Percentiles rank a stretch among this genome's conserved stretches.
These are phyloP conservation scores for Salix purpurea DNA, from an alignment of 345 rosid genomes.

Conservation along the genomic window DNA sequence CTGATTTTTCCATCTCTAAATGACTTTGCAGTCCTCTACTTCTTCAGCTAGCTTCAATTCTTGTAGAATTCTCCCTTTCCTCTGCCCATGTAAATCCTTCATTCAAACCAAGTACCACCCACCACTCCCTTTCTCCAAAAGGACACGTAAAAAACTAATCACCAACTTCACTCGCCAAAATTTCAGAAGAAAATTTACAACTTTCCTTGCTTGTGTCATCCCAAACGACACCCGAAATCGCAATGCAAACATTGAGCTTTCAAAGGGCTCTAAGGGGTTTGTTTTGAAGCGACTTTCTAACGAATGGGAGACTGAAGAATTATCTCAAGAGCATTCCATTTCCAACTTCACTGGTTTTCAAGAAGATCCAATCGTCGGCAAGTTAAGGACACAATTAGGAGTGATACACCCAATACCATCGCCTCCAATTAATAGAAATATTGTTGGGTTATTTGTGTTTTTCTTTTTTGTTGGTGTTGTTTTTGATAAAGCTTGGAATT, in stretches of 20 bases:
- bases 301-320: slow-evolving; percentile 42
- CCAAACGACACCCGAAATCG: slow-evolving; percentile 21
- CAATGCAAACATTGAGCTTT: slow-evolving; percentile 22
- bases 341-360: slow-evolving; percentile 50
- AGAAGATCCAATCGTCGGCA: slow-evolving; percentile 84
- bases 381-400: slow-evolving; percentile 86
- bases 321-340: slow-evolving; percentile 19
- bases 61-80: slow-evolving; percentile 1
- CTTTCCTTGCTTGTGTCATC: slow-evolving; percentile 39
- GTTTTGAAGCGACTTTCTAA: slow-evolving; percentile 39
- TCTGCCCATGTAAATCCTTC: slow-evolving; percentile 38
- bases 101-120: not conserved
- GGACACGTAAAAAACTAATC: slow-evolving; percentile 15
- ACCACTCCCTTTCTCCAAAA: slow-evolving; percentile 4
- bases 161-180: not conserved
- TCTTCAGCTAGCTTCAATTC: slow-evolving; percentile 24
- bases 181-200: slow-evolving; percentile 9
- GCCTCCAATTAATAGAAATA: slow-evolving; percentile 67
- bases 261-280: slow-evolving; percentile 30
- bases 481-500: slow-evolving; percentile 83
- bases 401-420: slow-evolving; percentile 87
- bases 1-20: slow-evolving; percentile 28
- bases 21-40: slow-evolving; percentile 52
- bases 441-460: slow-evolving; percentile 61
- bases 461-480: slow-evolving; percentile 94